Evolutionary conservation across 140 eudicot genomes (phyloP), one percentile per base, ranked within the genome.

Genomic region (Bidens hawaiensis): DNA sequence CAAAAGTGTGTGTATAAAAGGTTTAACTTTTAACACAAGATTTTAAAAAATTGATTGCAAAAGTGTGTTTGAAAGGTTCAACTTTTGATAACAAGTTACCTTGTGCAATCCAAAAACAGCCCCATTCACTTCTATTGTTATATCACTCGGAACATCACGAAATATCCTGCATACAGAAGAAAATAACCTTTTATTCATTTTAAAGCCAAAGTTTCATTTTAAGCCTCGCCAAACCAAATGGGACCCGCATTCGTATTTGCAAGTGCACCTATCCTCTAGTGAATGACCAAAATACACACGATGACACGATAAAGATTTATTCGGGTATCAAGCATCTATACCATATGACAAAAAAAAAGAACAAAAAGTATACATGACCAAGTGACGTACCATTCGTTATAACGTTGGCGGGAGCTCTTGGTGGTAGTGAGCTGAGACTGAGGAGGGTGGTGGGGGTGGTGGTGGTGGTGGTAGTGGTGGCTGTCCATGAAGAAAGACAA

Each of bases 61-160:
- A n/a, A n/a, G n/a, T n/a, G n/a, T n/a, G n/a, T n/a, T n/a, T n/a
- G n/a, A n/a, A n/a, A n/a, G n/a, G n/a, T n/a, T n/a, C 3, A 21
- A 31, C 38, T 31, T 31, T 10, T n/a, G 30, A 56, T 22, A 19
- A 2, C 0, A 66, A 66, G 74, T 49, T 59, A 82, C 99, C 94
- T 88, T 94, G 25, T 88, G 97, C 77, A 94, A 61, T 4, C 90
- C 76, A 73, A 94, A 94, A 49, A 75, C 61, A 34, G 75, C 83
- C 6, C 99, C 99, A 47, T 82, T 78, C 15, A 94, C 95, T 79
- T 88, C 97, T 24, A 94, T 82, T 12, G 79, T 89, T 49, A 94
- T 94, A 70, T 94, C 97, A 55, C 99, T 94, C 8, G 97, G 99
- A 62, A 94, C 97, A 76, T 94, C 97, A 64, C 89, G 88, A 54